Evolutionary conservation across 768 basidiomycete species (phyloP), one percentile per base, ranked within the genome.

Genomic region (Sistotremastrum niveocremeum): DNA sequence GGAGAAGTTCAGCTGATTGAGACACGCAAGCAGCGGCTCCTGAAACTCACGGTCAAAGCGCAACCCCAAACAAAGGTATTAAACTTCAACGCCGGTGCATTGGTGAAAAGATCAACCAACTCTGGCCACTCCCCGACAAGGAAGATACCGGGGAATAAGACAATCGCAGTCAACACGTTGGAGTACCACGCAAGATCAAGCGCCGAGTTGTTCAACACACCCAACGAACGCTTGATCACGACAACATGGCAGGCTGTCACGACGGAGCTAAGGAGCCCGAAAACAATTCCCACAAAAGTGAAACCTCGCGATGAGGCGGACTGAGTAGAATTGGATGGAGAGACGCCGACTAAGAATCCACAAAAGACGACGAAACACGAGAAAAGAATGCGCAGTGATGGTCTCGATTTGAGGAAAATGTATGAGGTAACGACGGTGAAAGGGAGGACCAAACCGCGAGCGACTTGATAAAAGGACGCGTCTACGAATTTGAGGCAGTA

Each of bases 391-490:
- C 72, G 72, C 5, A 79, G 58, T 11, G 88, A 85, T 2, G 91
- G 88, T 4, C 81, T 75, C 6, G 86, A 60, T 51, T 79, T 71
- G 33, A 95, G 78, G 57, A 87, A 67, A 55, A 86, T 30, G 60
- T 75, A 84, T 37, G 93, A 91, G n/a, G 88, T 81, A 56, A 69
- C 67, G 54, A 95, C 89, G 11, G 94, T 98, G 70, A 90, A 84
- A 0, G 94, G 93, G 28, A 98, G 78, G 31, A 98, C 77, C 49
- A 98, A 73, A 7, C 93, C 93, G 10, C 93, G 82, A 0, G 93
- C 93, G 51, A 98, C 84, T 67, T 94, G 91, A 62, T 94, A 91
- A 64, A 94, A 90, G 0, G 89, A 91, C 8, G 88, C 87, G 47
- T 91, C 90, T 54, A 95, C 91, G 56, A 84, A 88, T 77, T 90